Evolutionary conservation across 2,329 filamentous ascomycete genomes (phyloP).

Genomic region (Dactylellina cionopaga): DNA sequence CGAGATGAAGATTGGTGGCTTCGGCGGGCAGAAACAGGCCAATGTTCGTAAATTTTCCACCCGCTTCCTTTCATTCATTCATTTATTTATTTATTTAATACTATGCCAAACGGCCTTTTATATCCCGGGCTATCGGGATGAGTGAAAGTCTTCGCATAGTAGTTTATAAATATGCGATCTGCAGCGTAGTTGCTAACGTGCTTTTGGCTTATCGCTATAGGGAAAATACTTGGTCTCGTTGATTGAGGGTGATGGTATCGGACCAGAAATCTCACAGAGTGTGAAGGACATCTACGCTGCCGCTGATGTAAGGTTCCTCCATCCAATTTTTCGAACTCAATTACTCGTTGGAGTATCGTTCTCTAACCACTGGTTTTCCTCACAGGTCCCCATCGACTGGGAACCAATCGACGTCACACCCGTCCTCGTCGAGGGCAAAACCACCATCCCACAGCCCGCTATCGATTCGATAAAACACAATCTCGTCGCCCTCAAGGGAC

Average conservation of each 20-base stretch:
- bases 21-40: constrained; percentile 30
- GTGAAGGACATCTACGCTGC: constrained; percentile 99
- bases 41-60: constrained; percentile 36
- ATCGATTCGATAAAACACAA: constrained; percentile 94
- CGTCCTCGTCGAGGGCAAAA: constrained; percentile 92
- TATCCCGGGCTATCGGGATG: constrained; percentile 2
- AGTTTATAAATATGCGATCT: constrained; percentile 9
- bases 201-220: constrained; percentile 65
- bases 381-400: constrained; percentile 89
- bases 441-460: constrained; percentile 88
- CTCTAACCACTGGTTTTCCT: constrained; percentile 1
- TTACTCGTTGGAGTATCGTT: constrained; percentile 5
- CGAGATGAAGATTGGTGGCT: constrained; percentile 45
- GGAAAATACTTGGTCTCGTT: constrained; percentile 95
- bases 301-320: constrained; percentile 82
- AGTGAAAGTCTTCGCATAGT: no score
- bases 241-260: constrained; percentile 99
- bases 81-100: not conserved
- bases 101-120: not conserved
- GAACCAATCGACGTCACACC: constrained; percentile 97
- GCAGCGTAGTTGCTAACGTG: no score
- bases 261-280: constrained; percentile 95
- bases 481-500: constrained; percentile 97
- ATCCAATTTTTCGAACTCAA: not conserved
- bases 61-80: no score